Percentiles rank a stretch among this genome's conserved stretches.
phyloP scores from a whole-genome alignment of 495 filamentous ascomycete genomes.

The Achaetomiella virescens region DNA sequence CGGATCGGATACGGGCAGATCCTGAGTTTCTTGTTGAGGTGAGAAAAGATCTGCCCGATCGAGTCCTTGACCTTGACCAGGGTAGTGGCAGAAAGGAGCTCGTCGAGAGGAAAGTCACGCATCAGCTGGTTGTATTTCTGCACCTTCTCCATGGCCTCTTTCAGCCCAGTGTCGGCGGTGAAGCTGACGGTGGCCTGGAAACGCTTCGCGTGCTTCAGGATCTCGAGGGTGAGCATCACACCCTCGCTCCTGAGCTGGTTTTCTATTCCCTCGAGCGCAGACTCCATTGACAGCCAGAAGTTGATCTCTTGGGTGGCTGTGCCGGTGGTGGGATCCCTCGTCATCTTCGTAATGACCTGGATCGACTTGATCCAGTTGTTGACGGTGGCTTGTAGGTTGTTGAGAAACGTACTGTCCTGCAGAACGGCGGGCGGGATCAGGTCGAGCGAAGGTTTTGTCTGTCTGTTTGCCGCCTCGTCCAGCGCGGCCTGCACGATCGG shows the following conservation, averaged over 20 bases:
- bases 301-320: conserved; percentile 96
- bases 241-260: conserved; percentile 80
- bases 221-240: conserved; percentile 85
- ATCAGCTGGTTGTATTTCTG: conserved; percentile 98
- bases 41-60: conserved; percentile 76
- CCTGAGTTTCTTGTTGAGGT: conserved; percentile 94
- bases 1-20: conserved; percentile 91
- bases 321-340: conserved; percentile 77
- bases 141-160: conserved; percentile 88
- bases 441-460: conserved; percentile 64
- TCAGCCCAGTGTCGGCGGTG: conserved; percentile 85
- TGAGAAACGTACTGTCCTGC: conserved; percentile 82
- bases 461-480: conserved; percentile 60
- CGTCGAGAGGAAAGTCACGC: conserved; percentile 94
- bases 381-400: conserved; percentile 85
- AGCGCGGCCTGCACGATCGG: conserved; percentile 79
- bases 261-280: conserved; percentile 82
- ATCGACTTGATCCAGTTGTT: conserved; percentile 98
- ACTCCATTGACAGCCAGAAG: conserved; percentile 96
- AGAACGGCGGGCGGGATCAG: conserved; percentile 65
- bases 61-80: conserved; percentile 87
- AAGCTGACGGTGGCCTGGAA: conserved; percentile 97
- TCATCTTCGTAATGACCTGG: conserved; percentile 91
- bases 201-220: conserved; percentile 89
- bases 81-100: conserved; percentile 85